Conservation (phyloP, 2,329 filamentous ascomycete genomes). For the Xylaria sp. region DNA sequence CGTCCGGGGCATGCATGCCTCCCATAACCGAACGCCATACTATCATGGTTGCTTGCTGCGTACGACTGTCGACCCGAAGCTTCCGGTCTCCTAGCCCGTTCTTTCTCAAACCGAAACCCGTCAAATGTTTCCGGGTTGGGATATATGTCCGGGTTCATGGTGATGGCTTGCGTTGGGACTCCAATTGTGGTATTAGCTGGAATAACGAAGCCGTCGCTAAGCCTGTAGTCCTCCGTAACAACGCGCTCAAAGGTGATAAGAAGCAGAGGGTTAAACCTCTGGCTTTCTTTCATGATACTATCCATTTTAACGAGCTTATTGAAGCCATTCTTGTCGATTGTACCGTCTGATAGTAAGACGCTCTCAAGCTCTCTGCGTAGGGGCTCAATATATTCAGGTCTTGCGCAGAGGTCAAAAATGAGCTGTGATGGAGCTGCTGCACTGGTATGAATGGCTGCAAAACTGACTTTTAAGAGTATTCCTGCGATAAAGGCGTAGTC, state of each 20-base stretch:
- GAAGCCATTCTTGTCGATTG: conserved; percentile 34
- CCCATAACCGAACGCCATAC: conserved; percentile 53
- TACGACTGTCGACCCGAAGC: conserved; percentile 44
- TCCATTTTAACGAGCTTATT: conserved; percentile 49
- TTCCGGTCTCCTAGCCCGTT: conserved; percentile 35
- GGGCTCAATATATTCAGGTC: conserved; percentile 55
- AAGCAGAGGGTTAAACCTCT: conserved; percentile 45
- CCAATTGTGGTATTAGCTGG: conserved; percentile 44
- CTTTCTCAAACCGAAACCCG: conserved; percentile 43
- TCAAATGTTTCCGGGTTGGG: conserved; percentile 42
- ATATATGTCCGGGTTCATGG: conserved; percentile 35
- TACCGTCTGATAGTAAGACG: conserved; percentile 36
- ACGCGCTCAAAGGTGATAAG: conserved; percentile 41
- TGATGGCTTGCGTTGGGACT: conserved; percentile 43
- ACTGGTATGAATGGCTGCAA: conserved; percentile 49
- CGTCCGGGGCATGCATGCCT: conserved; percentile 53
- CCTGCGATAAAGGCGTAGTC: conserved; percentile 17
- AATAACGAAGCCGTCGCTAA: conserved; percentile 48
- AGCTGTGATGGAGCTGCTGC: conserved; percentile 44
- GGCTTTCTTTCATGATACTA: conserved; percentile 53
- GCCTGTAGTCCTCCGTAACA: conserved; percentile 34
- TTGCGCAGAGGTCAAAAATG: conserved; percentile 45
- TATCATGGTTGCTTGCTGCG: conserved; percentile 47
- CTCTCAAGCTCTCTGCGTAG: conserved; percentile 54
- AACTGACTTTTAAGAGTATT: conserved; percentile 47